phyloP scores from a whole-genome alignment of 805 yeast genomes.

The Myxozyma neglecta region DNA sequence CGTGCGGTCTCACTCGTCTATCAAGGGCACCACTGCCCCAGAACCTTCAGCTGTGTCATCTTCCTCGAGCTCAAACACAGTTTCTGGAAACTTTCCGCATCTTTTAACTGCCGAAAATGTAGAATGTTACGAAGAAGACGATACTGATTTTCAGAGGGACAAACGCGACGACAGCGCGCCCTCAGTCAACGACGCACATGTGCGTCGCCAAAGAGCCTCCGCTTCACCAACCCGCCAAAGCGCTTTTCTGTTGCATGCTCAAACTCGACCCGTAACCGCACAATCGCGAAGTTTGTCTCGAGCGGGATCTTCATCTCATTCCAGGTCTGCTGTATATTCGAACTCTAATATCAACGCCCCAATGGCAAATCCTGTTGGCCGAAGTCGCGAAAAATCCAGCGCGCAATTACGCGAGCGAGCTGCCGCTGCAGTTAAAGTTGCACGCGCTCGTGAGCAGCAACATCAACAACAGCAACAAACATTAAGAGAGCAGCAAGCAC shows the following conservation, averaged over 20 bases:
- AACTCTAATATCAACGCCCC: neutral
- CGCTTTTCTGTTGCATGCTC: neutral
- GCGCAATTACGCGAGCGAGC: slow-evolving; percentile 5
- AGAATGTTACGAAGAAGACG: slow-evolving; percentile 9
- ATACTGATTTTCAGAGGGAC: neutral
- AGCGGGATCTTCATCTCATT: neutral
- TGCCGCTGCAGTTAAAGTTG: neutral
- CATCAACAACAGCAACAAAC: slow-evolving; percentile 8
- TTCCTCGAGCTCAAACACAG: slow-evolving; percentile 3
- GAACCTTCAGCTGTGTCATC: neutral
- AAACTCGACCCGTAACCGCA: neutral
- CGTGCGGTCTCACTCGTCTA: slow-evolving; percentile 6
- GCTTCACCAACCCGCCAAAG: slow-evolving; percentile 3
- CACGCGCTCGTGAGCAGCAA: neutral
- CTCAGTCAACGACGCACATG: neutral
- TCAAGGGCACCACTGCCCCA: slow-evolving; percentile 6
- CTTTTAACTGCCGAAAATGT: neutral
- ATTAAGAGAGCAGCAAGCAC: slow-evolving; percentile 2
- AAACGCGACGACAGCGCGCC: neutral
- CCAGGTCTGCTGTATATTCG: neutral
- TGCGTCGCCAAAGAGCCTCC: neutral
- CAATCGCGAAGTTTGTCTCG: slow-evolving; percentile 3
- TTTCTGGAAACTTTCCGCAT: neutral
- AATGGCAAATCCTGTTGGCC: neutral
- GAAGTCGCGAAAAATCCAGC: neutral